Conservation (phyloP, 371 early-diverging fungal species). For the Cokeromyces recurvatus region DNA sequence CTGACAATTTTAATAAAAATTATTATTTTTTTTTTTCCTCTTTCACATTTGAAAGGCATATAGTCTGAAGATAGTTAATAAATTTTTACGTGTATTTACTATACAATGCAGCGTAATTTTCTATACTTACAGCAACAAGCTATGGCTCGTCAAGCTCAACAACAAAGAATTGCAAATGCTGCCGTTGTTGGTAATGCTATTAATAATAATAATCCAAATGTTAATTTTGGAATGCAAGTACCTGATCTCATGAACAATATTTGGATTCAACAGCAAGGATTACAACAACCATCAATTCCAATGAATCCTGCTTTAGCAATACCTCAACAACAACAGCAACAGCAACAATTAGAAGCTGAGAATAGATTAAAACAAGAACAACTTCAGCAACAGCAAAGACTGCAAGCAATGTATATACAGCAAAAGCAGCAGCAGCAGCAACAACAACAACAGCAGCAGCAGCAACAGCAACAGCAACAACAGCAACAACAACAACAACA, state of each 20-base stretch:
- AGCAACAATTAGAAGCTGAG: not conserved
- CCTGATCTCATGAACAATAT: not conserved
- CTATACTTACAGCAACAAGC: conserved; percentile 6
- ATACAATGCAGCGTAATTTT: conserved; percentile 6
- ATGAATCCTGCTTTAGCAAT: too few relatives aligned
- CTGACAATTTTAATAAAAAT: too few relatives aligned
- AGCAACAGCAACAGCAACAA: not conserved
- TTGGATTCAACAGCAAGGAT: conserved; percentile 1
- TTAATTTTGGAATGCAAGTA: not conserved
- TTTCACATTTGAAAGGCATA: too few relatives aligned
- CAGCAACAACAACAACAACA: too few relatives aligned
- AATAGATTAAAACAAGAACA: not conserved
- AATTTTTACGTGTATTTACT: too few relatives aligned
- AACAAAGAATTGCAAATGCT: not conserved
- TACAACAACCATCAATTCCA: too few relatives aligned
- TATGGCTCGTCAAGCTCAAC: conserved; percentile 5
- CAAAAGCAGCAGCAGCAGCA: not conserved
- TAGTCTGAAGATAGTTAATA: too few relatives aligned
- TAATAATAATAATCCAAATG: too few relatives aligned
- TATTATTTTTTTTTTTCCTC: too few relatives aligned
- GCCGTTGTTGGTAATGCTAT: not conserved
- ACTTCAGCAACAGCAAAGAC: not conserved
- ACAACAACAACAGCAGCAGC: not conserved
- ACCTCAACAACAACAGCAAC: not conserved
- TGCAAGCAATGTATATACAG: not conserved